These are phyloP conservation scores for Amylocarpus encephaloides DNA, from an alignment of 2,329 filamentous ascomycete genomes.

Conservation along the genomic window DNA sequence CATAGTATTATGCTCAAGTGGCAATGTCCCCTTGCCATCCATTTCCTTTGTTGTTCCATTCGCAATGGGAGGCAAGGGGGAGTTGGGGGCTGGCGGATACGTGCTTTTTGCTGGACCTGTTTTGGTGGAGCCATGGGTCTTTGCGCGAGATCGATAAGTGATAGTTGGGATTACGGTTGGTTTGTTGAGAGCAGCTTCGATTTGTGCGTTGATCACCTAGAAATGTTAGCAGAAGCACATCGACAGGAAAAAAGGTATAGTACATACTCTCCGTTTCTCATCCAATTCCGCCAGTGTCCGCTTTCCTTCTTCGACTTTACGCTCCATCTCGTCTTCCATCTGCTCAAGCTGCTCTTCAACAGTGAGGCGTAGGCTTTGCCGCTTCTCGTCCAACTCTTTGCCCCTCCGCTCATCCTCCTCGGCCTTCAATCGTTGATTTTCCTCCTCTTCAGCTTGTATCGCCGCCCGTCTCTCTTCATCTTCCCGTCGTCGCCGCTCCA, in stretches of 20 bases:
- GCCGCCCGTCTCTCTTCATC: conserved; percentile 15
- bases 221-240: neutral
- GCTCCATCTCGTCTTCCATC: conserved; percentile 27
- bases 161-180: conserved; percentile 23
- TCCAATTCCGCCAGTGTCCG: conserved; percentile 20
- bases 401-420: conserved; percentile 20
- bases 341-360: conserved; percentile 23
- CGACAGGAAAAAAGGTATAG: neutral
- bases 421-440: conserved; percentile 7
- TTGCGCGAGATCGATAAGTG: conserved; percentile 20
- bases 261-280: conserved; percentile 22
- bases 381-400: conserved; percentile 15
- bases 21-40: too few relatives aligned
- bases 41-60: too few relatives aligned
- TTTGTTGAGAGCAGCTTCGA: conserved; percentile 23
- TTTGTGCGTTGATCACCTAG: conserved; percentile 26
- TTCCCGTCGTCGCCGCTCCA: conserved; percentile 13
- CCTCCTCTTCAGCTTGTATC: conserved; percentile 11
- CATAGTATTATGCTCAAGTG: too few relatives aligned
- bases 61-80: too few relatives aligned
- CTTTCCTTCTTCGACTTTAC: conserved; percentile 21
- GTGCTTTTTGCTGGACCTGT: too few relatives aligned
- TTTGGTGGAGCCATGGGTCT: neutral
- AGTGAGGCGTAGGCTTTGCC: conserved; percentile 15
- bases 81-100: too few relatives aligned